Evolutionary conservation across 2,329 filamentous ascomycete genomes (phyloP).

Genomic region (Alternaria triticina): DNA sequence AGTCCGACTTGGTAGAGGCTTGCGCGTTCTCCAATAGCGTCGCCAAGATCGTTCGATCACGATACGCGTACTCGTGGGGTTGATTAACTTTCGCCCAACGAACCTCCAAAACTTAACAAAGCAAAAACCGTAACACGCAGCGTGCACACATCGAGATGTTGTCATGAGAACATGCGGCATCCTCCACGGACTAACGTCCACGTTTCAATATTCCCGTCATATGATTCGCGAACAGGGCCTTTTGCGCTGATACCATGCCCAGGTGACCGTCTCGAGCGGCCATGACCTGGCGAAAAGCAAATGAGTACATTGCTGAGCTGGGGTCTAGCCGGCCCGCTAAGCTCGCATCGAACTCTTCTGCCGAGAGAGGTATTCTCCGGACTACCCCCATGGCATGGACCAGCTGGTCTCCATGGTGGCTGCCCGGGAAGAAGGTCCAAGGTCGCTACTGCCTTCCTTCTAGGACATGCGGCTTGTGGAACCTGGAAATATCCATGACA

Average conservation of each 20-base stretch:
- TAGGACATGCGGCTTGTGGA: constrained; percentile 1
- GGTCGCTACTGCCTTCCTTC: not conserved
- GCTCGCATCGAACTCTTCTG: constrained; percentile 1
- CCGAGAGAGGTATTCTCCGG: constrained; percentile 5
- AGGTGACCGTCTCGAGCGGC: not conserved
- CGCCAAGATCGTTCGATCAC: not conserved
- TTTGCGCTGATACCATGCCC: not conserved
- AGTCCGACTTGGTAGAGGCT: not conserved
- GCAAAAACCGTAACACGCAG: not conserved
- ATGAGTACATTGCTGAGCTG: not conserved
- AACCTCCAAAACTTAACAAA: not conserved
- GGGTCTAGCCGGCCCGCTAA: not conserved
- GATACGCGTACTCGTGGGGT: not conserved
- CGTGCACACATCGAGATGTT: not conserved
- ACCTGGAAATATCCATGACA: not conserved
- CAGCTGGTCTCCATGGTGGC: not conserved
- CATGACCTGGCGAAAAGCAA: not conserved
- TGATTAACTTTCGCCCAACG: not conserved
- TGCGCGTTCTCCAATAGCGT: not conserved
- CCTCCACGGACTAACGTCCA: not conserved
- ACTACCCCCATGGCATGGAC: not conserved
- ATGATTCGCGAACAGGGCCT: not conserved
- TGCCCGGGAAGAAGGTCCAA: not conserved
- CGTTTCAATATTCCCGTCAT: not conserved
- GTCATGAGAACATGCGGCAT: not conserved